These are phyloP conservation scores for Epichloe scottii DNA, from an alignment of 2,329 filamentous ascomycete species.

Conservation along the genomic window DNA sequence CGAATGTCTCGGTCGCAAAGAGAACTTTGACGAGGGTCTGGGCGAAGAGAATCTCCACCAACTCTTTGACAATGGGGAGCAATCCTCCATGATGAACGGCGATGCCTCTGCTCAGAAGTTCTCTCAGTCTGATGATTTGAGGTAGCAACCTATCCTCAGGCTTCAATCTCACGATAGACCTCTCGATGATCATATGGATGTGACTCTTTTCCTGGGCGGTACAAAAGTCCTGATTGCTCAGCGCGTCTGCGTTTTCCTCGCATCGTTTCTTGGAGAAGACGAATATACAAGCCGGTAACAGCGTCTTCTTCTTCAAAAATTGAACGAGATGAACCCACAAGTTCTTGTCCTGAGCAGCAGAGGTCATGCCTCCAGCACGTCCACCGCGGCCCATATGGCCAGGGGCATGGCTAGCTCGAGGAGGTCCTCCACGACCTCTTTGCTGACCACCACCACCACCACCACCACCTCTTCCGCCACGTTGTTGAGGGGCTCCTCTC, in stretches of 20 bases:
- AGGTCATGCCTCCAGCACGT: conserved; percentile 72
- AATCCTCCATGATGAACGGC: conserved; percentile 94
- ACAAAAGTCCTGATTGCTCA: conserved; percentile 91
- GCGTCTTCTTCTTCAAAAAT: conserved; percentile 71
- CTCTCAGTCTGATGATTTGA: conserved; percentile 78
- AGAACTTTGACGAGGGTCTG: conserved; percentile 91
- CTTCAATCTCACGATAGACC: conserved; percentile 81
- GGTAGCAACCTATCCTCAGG: conserved; percentile 82
- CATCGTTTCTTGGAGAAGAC: conserved; percentile 98
- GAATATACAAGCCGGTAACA: conserved; percentile 91
- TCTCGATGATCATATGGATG: conserved; percentile 95
- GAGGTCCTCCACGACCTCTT: conserved; percentile 39
- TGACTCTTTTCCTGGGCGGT: conserved; percentile 89
- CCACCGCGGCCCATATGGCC: conserved; percentile 89
- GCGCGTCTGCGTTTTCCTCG: conserved; percentile 90
- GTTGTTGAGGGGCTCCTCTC: conserved; percentile 31
- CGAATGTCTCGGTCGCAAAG: conserved; percentile 96
- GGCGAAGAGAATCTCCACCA: conserved; percentile 93
- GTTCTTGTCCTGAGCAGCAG: conserved; percentile 87
- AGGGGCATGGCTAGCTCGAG: conserved; percentile 46
- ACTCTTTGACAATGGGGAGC: conserved; percentile 91
- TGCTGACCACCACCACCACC: conserved; percentile 41
- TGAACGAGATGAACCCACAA: conserved; percentile 95
- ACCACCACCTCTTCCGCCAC: conserved; percentile 24
- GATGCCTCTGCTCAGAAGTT: conserved; percentile 76